Base-by-base conservation (phyloP, 164 flowering plant species). In the Santalum album region DNA sequence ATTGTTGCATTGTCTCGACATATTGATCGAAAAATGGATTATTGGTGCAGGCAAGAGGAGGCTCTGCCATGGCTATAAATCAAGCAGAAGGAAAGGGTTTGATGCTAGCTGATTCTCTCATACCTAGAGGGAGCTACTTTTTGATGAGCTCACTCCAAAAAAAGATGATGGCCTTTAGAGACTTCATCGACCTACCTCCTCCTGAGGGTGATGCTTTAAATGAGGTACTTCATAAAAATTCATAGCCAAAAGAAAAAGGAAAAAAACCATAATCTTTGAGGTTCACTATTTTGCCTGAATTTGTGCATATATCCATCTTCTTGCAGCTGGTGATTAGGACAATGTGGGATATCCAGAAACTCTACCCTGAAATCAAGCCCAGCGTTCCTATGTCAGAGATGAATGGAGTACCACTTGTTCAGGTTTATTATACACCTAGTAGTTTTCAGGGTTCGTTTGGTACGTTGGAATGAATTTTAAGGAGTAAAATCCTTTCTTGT, bases 101-200 rank as follows among this genome's bases (percentile, higher is more conserved):
- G 48, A 53, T 40, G 56, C 51, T n/a, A 32, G 56, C 49, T 5
- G 52, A 18, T 25, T 51, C 79, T n/a, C 34, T 58, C 44, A 62
- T 57, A 48, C 59, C 64, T 65, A 60, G 64, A 21, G 65, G 71
- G 14, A 70, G 69, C 60, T 68, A 75, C 21, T 45, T 68, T 7
- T 52, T 65, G 48, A 74, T 73, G 74, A 72, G 66, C 52, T 79
- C 80, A 66, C 72, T 90, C 1, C 67, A 70, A 61, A 80, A 64
- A 72, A 82, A 83, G 74, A 77, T 82, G 20, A 27, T 75, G 25
- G 61, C 57, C 49, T 80, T 90, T 36, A 67, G 91, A 51, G 95
- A 85, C 64, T 60, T 80, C 34, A 68, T 83, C 42, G 94, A 85
- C 58, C 65, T 87, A 3, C 75, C 90, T 40, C 83, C 87, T 25